phyloP scores from a whole-genome alignment of 495 filamentous ascomycete species.

The Aeminium ludgeri region DNA sequence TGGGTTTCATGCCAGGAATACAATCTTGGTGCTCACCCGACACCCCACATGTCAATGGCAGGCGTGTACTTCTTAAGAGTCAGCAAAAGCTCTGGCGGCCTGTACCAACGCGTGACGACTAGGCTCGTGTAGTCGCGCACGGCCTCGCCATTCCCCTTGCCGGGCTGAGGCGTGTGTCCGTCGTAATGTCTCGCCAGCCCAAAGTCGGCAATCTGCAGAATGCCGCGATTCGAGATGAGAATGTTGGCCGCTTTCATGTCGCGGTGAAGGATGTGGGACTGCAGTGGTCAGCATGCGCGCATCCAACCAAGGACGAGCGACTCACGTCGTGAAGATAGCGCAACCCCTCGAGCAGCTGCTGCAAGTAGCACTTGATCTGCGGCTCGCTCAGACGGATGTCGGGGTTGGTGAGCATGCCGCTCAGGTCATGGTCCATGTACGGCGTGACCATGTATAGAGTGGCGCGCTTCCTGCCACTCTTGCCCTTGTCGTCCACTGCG shows the following conservation, averaged over 20 bases:
- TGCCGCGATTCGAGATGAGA: conserved; percentile 83
- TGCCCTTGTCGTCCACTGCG: conserved; percentile 10
- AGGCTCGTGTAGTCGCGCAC: conserved; percentile 81
- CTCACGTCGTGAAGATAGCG: conserved; percentile 69
- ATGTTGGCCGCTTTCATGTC: conserved; percentile 99
- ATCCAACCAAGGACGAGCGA: background rate
- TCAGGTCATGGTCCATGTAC: conserved; percentile 98
- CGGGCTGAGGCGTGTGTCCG: conserved; percentile 60
- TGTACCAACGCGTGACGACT: conserved; percentile 94
- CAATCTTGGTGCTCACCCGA: conserved; percentile 45
- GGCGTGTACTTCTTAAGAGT: conserved; percentile 79
- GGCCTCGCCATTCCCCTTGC: conserved; percentile 69
- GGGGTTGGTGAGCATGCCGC: conserved; percentile 88
- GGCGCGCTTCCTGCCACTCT: conserved; percentile 52
- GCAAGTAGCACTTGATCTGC: conserved; percentile 96
- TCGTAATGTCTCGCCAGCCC: conserved; percentile 89
- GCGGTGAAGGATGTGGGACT: conserved; percentile 75
- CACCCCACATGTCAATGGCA: conserved; percentile 96
- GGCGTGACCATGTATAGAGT: conserved; percentile 98
- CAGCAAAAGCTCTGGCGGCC: conserved; percentile 82
- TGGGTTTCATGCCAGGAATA: background rate
- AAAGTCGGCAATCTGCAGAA: conserved; percentile 95
- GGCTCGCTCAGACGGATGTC: conserved; percentile 66
- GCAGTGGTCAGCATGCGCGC: conserved; percentile 1
- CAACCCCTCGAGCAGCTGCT: conserved; percentile 80